Conservation (phyloP, 1,139 yeast genomes). For the Magnusiomyces magnusii region DNA sequence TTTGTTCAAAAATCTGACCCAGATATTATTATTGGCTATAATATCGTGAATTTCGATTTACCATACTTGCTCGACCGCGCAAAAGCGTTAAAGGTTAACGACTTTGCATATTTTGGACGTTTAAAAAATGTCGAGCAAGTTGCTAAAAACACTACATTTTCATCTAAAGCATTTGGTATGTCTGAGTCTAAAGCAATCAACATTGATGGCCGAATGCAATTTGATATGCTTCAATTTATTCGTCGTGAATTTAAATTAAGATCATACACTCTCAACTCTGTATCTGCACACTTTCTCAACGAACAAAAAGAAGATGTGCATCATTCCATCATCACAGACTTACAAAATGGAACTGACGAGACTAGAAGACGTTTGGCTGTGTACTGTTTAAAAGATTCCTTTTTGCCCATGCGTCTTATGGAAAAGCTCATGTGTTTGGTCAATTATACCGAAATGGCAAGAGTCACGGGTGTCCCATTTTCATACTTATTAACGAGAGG, state of each 20-base stretch:
- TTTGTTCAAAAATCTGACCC: slow-evolving; percentile 83
- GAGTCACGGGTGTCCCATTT: slow-evolving; percentile 98
- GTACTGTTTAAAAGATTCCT: slow-evolving; percentile 95
- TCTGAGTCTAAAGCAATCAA: slow-evolving; percentile 87
- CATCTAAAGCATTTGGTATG: slow-evolving; percentile 95
- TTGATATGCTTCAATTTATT: slow-evolving; percentile 85
- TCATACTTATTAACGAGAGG: slow-evolving; percentile 85
- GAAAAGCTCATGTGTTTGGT: slow-evolving; percentile 95
- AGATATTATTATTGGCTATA: slow-evolving; percentile 95
- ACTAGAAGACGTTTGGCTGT: slow-evolving; percentile 94
- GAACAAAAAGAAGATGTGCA: slow-evolving; percentile 99
- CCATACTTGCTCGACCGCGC: slow-evolving; percentile 93
- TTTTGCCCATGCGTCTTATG: slow-evolving; percentile 74
- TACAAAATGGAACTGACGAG: slow-evolving; percentile 87
- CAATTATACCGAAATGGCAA: slow-evolving; percentile 98
- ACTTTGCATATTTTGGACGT: slow-evolving; percentile 86
- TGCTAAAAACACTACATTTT: slow-evolving; percentile 71
- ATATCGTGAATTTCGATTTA: slow-evolving; percentile 88
- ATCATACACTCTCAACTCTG: slow-evolving; percentile 92
- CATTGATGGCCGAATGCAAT: slow-evolving; percentile 92
- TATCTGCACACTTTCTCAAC: slow-evolving; percentile 85
- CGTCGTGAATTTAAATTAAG: slow-evolving; percentile 93
- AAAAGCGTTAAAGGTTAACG: slow-evolving; percentile 51
- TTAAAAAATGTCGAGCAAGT: slow-evolving; percentile 61
- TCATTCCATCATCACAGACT: slow-evolving; percentile 88